Conservation (phyloP, 176 grass and related monocot species). For the Cocos nucifera region DNA sequence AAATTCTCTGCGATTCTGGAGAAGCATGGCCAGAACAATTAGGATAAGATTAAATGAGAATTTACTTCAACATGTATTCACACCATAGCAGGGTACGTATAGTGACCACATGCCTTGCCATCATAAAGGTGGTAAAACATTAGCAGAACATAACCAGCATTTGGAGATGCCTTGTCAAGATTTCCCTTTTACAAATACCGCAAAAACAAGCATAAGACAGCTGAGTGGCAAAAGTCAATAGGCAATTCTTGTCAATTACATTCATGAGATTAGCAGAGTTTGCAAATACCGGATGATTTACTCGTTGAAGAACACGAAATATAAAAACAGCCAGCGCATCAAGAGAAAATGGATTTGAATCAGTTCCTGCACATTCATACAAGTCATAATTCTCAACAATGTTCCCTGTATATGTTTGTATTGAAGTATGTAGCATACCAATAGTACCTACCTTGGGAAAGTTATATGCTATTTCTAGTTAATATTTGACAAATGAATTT, state of each 20-base stretch:
- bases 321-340: conserved; percentile 90
- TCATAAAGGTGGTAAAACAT: conserved; percentile 99
- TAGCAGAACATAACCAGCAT: conserved; percentile 80
- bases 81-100: too few relatives aligned
- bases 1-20: conserved; percentile 75
- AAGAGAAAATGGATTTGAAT: conserved; percentile 93
- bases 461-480: too few relatives aligned
- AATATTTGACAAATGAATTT: too few relatives aligned
- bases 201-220: conserved; percentile 1
- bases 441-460: too few relatives aligned
- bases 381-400: not conserved
- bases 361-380: conserved; percentile 50
- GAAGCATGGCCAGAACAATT: conserved; percentile 5
- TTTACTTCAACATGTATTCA: too few relatives aligned
- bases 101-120: conserved; percentile 59
- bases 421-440: too few relatives aligned
- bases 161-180: conserved; percentile 71
- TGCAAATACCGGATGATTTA: conserved; percentile 71
- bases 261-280: not conserved
- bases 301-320: conserved; percentile 76
- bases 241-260: too few relatives aligned
- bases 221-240: too few relatives aligned
- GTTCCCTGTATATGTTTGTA: too few relatives aligned
- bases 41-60: too few relatives aligned
- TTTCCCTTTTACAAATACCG: conserved; percentile 61